Evolutionary conservation across 345 rosid species (phyloP), one percentile per base, ranked within the genome.

Genomic region (Brassica carinata): DNA sequence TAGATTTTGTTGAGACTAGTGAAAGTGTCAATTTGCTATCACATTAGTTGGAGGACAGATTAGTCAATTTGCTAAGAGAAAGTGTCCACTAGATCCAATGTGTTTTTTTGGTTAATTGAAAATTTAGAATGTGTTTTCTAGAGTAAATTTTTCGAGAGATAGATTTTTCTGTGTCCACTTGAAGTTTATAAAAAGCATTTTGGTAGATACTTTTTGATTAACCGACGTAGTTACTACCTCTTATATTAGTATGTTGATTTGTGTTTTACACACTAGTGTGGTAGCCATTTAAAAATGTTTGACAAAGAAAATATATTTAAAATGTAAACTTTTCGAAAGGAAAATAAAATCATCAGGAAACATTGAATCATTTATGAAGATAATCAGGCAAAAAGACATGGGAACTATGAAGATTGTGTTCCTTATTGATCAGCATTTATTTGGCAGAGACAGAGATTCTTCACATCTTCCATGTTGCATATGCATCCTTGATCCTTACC

Each of bases 1-100:
- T 69, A 69, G 43, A 77, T 62, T 62, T 77, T 45, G 80, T 67
- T 10, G 43, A 58, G 79, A 68, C 68, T 38, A 38, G 74, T 40
- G 59, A 67, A 23, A 1, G 26, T 23, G 26, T 23, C 26, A 23
- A 23, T 23, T 23, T 23, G 26, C 26, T 23, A 23, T 23, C 26
- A 23, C 26, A 23, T 23, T 23, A 23, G 26, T 23, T 0, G 26
- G 23, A 19, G 23, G 26, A 23, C 26, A 1, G 26, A 23, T 23
- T 23, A 2, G 26, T 23, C 26, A 23, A 23, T 23, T 23, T 23
- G 26, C 26, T 23, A 23, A 23, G 26, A 23, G 26, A 23, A 23
- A 23, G 0, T 23, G 26, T 23, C 26, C 26, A 23, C 1, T 23
- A 23, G 26, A 23, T 23, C 26, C 26, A 23, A 23, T 23, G 26